Percentiles rank a stretch among this genome's conserved stretches.
These are phyloP conservation scores for Candida sphagnicola DNA, from an alignment of 805 yeast species.

Conservation along the genomic window DNA sequence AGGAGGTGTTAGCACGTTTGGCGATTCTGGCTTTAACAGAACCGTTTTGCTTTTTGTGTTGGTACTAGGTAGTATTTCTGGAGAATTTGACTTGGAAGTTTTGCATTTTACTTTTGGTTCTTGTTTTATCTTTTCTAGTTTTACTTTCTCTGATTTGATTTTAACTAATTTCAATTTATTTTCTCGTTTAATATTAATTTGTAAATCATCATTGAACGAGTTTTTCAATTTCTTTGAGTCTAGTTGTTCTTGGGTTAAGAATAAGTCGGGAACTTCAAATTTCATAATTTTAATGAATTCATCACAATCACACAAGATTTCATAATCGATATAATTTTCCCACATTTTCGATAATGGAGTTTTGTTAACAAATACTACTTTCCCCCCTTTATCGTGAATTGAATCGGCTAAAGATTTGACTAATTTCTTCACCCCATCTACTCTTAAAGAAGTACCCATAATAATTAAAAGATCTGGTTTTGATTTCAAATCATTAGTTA, in stretches of 20 bases:
- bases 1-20: slow-evolving; percentile 27
- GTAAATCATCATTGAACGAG: slow-evolving; percentile 4
- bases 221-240: slow-evolving; percentile 37
- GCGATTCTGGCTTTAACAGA: neutral
- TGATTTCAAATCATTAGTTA: slow-evolving; percentile 58
- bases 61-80: neutral
- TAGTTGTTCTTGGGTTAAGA: slow-evolving; percentile 52
- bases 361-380: slow-evolving; percentile 72
- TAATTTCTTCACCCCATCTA: slow-evolving; percentile 79
- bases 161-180: neutral
- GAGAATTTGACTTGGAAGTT: neutral
- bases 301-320: slow-evolving; percentile 78
- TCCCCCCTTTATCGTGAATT: slow-evolving; percentile 76
- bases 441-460: slow-evolving; percentile 90
- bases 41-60: neutral
- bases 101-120: slow-evolving; percentile 1
- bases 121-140: neutral
- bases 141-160: neutral
- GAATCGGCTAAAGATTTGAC: slow-evolving; percentile 65
- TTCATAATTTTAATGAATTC: slow-evolving; percentile 62
- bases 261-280: slow-evolving; percentile 55
- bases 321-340: slow-evolving; percentile 74
- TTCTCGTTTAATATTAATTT: neutral
- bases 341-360: slow-evolving; percentile 63
- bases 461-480: slow-evolving; percentile 80